Conservation (phyloP, 805 yeast species). For the Grigorovia yakushimaensis region DNA sequence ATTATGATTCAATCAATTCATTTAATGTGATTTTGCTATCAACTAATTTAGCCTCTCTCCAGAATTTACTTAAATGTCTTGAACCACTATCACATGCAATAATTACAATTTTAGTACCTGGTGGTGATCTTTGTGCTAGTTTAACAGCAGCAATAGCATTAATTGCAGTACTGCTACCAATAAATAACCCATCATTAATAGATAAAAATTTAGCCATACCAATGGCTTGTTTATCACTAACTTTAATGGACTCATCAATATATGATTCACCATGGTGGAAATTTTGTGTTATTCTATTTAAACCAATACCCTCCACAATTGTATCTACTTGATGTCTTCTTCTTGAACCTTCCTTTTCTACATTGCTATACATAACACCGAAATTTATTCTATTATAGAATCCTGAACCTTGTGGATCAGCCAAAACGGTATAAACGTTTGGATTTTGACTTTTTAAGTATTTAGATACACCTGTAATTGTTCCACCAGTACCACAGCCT, state of each 20-base stretch:
- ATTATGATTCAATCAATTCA: conserved; percentile 20
- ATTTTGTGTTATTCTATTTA: conserved; percentile 78
- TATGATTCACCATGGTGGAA: conserved; percentile 58
- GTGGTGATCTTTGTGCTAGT: conserved; percentile 38
- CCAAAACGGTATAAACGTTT: conserved; percentile 49
- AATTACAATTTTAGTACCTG: conserved; percentile 67
- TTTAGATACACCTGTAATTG: conserved; percentile 82
- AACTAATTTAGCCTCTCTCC: conserved; percentile 55
- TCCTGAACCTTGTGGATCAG: conserved; percentile 97
- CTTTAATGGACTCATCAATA: conserved; percentile 73
- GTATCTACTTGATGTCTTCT: conserved; percentile 96
- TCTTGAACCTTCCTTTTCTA: conserved; percentile 86
- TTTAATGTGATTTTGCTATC: conserved; percentile 27
- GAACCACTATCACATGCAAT: conserved; percentile 89
- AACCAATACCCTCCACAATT: conserved; percentile 84
- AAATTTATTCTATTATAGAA: conserved; percentile 71
- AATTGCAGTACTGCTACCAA: conserved; percentile 90
- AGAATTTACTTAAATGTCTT: conserved; percentile 84
- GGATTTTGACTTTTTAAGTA: conserved; percentile 46
- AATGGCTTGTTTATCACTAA: conserved; percentile 70
- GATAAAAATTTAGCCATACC: conserved; percentile 81
- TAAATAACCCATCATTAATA: conserved; percentile 76
- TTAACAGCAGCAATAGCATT: conserved; percentile 84
- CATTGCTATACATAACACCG: conserved; percentile 89
- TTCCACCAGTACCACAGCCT: conserved; percentile 97